Conservation (phyloP, 257 asterid genomes). For the Verbascum thapsus region DNA sequence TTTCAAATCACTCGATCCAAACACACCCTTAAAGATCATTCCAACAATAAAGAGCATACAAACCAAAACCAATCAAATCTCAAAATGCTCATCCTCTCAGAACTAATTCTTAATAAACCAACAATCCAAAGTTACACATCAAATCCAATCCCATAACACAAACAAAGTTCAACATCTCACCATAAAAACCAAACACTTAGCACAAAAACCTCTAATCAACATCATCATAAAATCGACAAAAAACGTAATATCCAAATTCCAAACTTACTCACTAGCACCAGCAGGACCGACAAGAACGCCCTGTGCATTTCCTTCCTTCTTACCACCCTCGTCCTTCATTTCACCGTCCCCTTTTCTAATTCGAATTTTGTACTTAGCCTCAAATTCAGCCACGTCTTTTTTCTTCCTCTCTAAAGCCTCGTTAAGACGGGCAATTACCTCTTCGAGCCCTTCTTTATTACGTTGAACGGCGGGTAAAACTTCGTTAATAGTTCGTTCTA, state of each 20-base stretch:
- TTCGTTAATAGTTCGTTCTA: constrained; percentile 83
- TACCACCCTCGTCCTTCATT: constrained; percentile 70
- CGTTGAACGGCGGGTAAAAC: constrained; percentile 91
- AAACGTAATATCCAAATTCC: background rate
- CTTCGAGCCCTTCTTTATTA: constrained; percentile 87
- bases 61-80: too few species aligned
- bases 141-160: constrained; percentile 16
- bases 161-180: constrained; percentile 8
- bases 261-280: constrained; percentile 47
- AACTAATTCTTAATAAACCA: too few species aligned
- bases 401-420: constrained; percentile 93
- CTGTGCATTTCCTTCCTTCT: constrained; percentile 94
- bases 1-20: too few species aligned
- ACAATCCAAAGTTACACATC: background rate
- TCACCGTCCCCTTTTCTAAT: constrained; percentile 69
- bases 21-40: too few species aligned
- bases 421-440: constrained; percentile 76
- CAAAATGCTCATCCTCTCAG: too few species aligned
- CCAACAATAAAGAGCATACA: too few species aligned
- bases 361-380: constrained; percentile 86
- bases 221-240: background rate
- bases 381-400: constrained; percentile 74
- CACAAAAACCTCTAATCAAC: background rate
- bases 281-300: constrained; percentile 98
- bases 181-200: background rate